Evolutionary conservation across 2,329 filamentous ascomycete genomes (phyloP).

Genomic region (Pyrenophora tritici-repentis): DNA sequence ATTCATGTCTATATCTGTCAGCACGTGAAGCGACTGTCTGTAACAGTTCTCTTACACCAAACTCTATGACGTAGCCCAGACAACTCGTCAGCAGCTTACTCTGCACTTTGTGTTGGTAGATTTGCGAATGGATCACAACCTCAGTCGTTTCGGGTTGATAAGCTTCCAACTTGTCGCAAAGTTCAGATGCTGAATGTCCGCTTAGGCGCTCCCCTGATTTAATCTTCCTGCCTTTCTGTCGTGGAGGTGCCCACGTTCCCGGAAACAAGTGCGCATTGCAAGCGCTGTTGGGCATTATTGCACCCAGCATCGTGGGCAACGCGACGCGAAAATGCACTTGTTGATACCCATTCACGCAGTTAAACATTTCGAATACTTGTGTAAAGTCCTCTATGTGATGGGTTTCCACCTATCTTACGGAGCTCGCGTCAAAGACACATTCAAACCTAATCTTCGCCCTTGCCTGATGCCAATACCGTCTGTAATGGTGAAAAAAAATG

Average conservation of each 20-base stretch:
- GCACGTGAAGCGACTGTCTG: neutral
- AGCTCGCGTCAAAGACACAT: no score
- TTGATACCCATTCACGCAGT: no score
- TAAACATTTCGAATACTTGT: no score
- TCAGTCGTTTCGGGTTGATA: constrained; percentile 16
- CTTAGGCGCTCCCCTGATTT: constrained; percentile 22
- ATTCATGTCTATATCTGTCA: constrained; percentile 20
- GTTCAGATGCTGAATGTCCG: constrained; percentile 18
- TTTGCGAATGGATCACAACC: constrained; percentile 12
- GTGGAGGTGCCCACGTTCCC: neutral
- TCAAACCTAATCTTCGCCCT: no score
- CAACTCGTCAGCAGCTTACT: neutral
- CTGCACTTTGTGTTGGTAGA: neutral
- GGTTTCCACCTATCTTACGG: no score
- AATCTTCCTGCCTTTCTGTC: neutral
- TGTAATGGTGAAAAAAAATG: no score
- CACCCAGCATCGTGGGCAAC: no score
- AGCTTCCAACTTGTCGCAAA: constrained; percentile 10
- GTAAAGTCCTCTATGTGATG: no score
- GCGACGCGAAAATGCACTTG: no score
- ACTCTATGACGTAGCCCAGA: constrained; percentile 23
- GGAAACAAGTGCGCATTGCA: neutral
- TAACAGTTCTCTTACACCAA: constrained; percentile 19
- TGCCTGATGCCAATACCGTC: no score
- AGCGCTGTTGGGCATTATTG: no score